These are phyloP conservation scores for Plectosphaerella plurivora DNA, from an alignment of 2,329 filamentous ascomycete genomes.

Conservation along the genomic window DNA sequence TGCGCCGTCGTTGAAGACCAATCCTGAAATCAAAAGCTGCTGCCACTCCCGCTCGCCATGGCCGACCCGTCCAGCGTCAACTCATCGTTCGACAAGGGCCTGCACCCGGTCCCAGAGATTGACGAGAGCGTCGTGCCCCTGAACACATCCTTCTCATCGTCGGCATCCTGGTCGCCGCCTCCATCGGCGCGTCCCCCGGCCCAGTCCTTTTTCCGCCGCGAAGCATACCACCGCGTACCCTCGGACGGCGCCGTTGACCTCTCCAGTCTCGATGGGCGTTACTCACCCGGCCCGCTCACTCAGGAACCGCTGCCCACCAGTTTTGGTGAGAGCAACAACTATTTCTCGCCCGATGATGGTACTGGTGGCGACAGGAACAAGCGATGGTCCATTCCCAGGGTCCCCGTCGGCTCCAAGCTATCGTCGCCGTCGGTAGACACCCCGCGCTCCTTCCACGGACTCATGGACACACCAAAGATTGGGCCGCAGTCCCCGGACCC, in stretches of 20 bases:
- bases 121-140: constrained; percentile 1
- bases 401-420: constrained; percentile 11
- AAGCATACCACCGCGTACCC: constrained; percentile 7
- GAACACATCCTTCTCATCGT: background rate
- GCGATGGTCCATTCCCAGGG: constrained; percentile 2
- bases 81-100: background rate
- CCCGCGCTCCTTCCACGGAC: background rate
- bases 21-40: too few species aligned
- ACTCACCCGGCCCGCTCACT: background rate
- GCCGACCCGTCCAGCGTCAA: too few species aligned
- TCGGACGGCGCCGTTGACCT: constrained; percentile 5
- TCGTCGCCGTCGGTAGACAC: constrained; percentile 4
- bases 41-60: too few species aligned
- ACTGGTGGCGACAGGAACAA: background rate
- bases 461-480: background rate
- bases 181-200: background rate
- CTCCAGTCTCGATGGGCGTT: constrained; percentile 1
- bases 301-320: background rate
- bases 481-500: background rate
- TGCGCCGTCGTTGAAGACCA: too few species aligned
- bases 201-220: constrained; percentile 1
- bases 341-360: background rate
- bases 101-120: constrained; percentile 4
- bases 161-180: background rate
- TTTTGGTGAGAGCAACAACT: background rate